Base-by-base conservation (phyloP, 75 land plant genomes). In the Cupressus sempervirens region DNA sequence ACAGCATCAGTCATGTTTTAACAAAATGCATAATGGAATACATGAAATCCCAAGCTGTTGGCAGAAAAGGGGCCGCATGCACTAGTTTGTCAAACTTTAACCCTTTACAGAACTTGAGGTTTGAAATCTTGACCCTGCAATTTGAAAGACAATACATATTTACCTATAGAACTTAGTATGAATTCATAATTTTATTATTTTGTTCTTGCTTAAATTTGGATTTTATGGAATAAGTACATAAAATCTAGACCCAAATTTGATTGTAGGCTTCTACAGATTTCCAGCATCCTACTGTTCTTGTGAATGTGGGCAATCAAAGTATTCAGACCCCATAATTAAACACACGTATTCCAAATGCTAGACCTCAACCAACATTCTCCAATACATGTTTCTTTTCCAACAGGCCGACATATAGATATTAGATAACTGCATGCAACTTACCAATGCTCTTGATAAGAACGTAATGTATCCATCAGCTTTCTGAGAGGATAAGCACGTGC, bases 401-500 rank as follows among this genome's bases (percentile, higher is more conserved):
- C 13, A 12, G 7, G 29, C 45, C 29, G 11, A n/a, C 20, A 79
- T 79, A 43, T 23, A 72, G 32, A 30, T 30, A 72, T 72, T 11
- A 50, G n/a, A 26, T 29, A 79, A 43, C 30, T 45, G 48, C 29
- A 79, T 79, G 65, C 11, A 54, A 53, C 35, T 62, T 62, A 96
- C 99, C 99, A 92, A 32, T 84, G 86, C 48, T 89, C 91, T 86
- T 93, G 96, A 87, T 98, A 98, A 14, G 83, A 81, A 83, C 87
- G 89, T 62, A 96, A 80, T 41, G 99, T 88, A 41, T 91, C 91
- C 91, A 98, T 95, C 3, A 98, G 95, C 87, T 90, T 98, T 46
- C 83, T 84, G n/a, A 98, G 84, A 73, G 97, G 94, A 93, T 95
- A 98, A 53, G 99, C 99, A 84, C 94, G 84, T 34, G 97, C 97